Evolutionary conservation across 1,139 yeast species (phyloP).

Genomic region (Suhomyces bokatorum): DNA sequence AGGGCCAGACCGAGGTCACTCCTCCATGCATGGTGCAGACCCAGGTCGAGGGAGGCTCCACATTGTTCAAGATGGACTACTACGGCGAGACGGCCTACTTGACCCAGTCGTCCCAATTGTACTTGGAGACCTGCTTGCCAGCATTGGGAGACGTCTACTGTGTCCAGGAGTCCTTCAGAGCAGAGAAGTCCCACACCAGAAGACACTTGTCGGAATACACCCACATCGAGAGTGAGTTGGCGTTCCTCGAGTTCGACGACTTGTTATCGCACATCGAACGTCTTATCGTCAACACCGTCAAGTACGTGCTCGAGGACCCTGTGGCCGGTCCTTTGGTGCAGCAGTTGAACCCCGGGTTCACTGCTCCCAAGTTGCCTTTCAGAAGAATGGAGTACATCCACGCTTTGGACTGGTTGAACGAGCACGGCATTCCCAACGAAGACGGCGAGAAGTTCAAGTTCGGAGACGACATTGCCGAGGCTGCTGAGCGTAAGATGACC

Average conservation of each 20-base stretch:
- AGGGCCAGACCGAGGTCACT: slow-evolving; percentile 83
- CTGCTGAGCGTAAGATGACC: slow-evolving; percentile 98
- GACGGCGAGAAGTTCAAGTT: slow-evolving; percentile 90
- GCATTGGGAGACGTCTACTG: slow-evolving; percentile 96
- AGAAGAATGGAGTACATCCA: slow-evolving; percentile 87
- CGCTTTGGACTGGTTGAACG: slow-evolving; percentile 95
- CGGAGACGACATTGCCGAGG: slow-evolving; percentile 99
- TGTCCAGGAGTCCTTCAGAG: slow-evolving; percentile 98
- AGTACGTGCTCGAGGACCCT: slow-evolving; percentile 84
- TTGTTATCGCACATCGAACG: slow-evolving; percentile 82
- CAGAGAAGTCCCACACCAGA: slow-evolving; percentile 98
- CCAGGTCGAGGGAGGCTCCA: slow-evolving; percentile 99
- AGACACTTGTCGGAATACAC: slow-evolving; percentile 97
- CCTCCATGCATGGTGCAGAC: slow-evolving; percentile 99
- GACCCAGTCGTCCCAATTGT: slow-evolving; percentile 96
- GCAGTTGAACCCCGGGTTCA: slow-evolving; percentile 90
- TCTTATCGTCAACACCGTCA: slow-evolving; percentile 65
- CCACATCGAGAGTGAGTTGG: slow-evolving; percentile 93
- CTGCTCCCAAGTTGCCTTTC: slow-evolving; percentile 82
- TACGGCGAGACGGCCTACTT: slow-evolving; percentile 96
- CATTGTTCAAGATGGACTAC: slow-evolving; percentile 88
- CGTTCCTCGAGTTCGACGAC: slow-evolving; percentile 84
- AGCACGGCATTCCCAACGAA: slow-evolving; percentile 89
- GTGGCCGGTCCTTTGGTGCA: slow-evolving; percentile 85
- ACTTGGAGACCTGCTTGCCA: slow-evolving; percentile 94